Evolutionary conservation across 139 green algal genomes (phyloP).

Genomic region (Tetradesmus obliquus): DNA sequence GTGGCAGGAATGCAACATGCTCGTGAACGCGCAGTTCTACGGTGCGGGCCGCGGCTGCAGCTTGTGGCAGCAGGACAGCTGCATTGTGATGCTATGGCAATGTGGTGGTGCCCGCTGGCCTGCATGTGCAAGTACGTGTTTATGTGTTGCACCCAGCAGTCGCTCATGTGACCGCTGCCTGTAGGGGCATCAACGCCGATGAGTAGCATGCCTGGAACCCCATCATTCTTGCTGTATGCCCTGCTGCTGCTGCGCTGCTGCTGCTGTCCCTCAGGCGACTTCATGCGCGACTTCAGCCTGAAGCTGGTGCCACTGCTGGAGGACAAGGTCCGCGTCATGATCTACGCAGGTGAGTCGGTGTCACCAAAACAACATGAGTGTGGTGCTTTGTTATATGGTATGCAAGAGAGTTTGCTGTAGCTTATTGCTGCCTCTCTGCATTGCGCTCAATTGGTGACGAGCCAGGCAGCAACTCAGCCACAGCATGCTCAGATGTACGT

Average conservation of each 20-base stretch:
- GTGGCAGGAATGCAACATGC: conserved; percentile 78
- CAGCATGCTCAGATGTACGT: too few relatives aligned
- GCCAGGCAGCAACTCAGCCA: not conserved
- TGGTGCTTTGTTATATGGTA: not conserved
- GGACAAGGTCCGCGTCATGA: conserved; percentile 80
- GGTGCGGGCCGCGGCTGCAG: conserved; percentile 25
- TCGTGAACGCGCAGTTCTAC: conserved; percentile 77
- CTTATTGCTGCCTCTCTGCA: conserved; percentile 16
- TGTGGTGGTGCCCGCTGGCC: too few relatives aligned
- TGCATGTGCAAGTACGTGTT: not conserved
- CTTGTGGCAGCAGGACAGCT: not conserved
- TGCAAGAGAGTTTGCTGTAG: not conserved
- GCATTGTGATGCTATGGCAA: not conserved
- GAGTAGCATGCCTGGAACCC: not conserved
- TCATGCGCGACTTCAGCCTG: conserved; percentile 67
- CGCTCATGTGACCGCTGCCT: not conserved
- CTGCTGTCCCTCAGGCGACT: conserved; percentile 59
- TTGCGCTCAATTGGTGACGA: conserved; percentile 3
- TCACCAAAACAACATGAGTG: conserved; percentile 83
- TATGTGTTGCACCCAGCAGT: not conserved
- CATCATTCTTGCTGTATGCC: not conserved
- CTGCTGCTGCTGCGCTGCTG: conserved; percentile 9
- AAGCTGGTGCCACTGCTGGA: conserved; percentile 80
- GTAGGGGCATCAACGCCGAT: not conserved
- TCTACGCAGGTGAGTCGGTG: conserved; percentile 75